Conservation (phyloP, 2,329 filamentous ascomycete genomes). For the Rutstroemia sp. region DNA sequence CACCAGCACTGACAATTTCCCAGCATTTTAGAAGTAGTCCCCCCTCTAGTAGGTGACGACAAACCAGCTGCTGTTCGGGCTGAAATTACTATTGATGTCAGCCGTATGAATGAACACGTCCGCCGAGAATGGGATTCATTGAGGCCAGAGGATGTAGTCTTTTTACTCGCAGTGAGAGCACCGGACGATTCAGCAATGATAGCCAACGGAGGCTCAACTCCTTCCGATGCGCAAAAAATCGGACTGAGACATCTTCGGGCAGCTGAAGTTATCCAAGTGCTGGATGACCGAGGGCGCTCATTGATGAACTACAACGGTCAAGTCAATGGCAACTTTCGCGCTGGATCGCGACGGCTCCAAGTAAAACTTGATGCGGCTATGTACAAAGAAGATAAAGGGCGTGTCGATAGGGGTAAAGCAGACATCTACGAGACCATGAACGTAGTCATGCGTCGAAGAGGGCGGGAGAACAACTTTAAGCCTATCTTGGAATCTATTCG, state of each 20-base stretch:
- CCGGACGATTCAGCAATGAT: conserved; percentile 40
- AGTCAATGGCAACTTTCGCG: conserved; percentile 54
- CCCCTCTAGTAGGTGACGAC: conserved; percentile 73
- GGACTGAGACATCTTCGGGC: conserved; percentile 67
- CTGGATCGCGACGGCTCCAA: conserved; percentile 61
- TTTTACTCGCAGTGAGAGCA: conserved; percentile 70
- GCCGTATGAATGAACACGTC: conserved; percentile 66
- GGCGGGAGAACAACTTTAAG: conserved; percentile 95
- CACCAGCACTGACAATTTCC: conserved; percentile 12
- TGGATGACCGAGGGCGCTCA: conserved; percentile 75
- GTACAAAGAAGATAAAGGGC: conserved; percentile 70
- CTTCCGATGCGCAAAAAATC: conserved; percentile 50
- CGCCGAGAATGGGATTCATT: conserved; percentile 86
- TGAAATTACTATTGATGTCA: conserved; percentile 79
- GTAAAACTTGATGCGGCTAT: conserved; percentile 73
- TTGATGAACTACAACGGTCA: conserved; percentile 57
- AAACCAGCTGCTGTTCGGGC: conserved; percentile 79
- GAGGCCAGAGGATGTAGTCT: conserved; percentile 81
- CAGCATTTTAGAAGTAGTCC: conserved; percentile 74
- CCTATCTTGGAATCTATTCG: conserved; percentile 88
- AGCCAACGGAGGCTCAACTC: conserved; percentile 44
- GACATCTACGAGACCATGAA: conserved; percentile 84
- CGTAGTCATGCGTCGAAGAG: conserved; percentile 71
- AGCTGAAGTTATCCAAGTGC: conserved; percentile 77
- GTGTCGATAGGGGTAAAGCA: conserved; percentile 54